These are phyloP conservation scores for Wickerhamiella cacticola DNA, from an alignment of 805 yeast genomes.

Conservation along the genomic window DNA sequence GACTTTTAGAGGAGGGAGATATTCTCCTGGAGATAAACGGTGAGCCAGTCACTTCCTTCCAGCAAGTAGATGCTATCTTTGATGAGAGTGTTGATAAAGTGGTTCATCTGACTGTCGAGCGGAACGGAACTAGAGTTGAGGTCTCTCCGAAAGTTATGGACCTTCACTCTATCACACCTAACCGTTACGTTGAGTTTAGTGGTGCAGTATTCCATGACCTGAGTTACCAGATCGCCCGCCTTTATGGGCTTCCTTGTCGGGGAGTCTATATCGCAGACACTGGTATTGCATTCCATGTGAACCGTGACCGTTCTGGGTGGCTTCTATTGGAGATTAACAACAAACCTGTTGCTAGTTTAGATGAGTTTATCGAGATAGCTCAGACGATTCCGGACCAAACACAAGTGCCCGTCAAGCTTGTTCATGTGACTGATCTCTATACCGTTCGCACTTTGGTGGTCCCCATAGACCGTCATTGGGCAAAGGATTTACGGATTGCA, in stretches of 20 bases:
- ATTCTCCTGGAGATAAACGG: slow-evolving; percentile 64
- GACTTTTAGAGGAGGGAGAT: slow-evolving; percentile 70
- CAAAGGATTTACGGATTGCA: slow-evolving; percentile 55
- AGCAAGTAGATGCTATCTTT: slow-evolving; percentile 69
- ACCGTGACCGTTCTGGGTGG: slow-evolving; percentile 59
- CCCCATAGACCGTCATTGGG: slow-evolving; percentile 79
- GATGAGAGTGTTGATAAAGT: slow-evolving; percentile 56
- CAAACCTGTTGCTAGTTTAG: slow-evolving; percentile 58
- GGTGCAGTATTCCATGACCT: slow-evolving; percentile 81
- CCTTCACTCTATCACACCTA: slow-evolving; percentile 72
- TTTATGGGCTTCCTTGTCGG: slow-evolving; percentile 66
- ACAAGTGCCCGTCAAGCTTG: slow-evolving; percentile 55
- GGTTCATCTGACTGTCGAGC: slow-evolving; percentile 48
- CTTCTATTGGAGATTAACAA: slow-evolving; percentile 67
- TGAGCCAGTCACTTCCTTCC: slow-evolving; percentile 50
- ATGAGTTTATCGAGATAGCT: slow-evolving; percentile 68
- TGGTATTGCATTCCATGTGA: slow-evolving; percentile 51
- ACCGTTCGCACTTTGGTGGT: slow-evolving; percentile 55
- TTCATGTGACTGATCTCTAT: slow-evolving; percentile 73
- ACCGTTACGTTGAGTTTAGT: slow-evolving; percentile 63
- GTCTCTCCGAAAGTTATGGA: slow-evolving; percentile 53
- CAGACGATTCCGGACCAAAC: slow-evolving; percentile 61
- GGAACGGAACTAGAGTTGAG: slow-evolving; percentile 54
- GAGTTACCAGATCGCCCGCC: slow-evolving; percentile 80
- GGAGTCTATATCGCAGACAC: slow-evolving; percentile 77